Evolutionary conservation across 768 basidiomycete species (phyloP).

Genomic region (Phlegmacium glaucopus): DNA sequence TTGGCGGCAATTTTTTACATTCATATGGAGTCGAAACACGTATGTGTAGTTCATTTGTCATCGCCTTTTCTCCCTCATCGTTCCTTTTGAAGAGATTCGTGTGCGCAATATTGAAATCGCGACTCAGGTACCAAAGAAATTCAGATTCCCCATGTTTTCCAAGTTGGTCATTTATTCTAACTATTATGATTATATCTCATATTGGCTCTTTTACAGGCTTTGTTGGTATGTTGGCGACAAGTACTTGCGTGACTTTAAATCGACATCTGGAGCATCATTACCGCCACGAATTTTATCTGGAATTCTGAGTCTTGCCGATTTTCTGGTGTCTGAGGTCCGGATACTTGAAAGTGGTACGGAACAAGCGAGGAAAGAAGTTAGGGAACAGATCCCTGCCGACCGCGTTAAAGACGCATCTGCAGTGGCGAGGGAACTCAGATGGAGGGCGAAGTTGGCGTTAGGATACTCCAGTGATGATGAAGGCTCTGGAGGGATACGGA

Average conservation of each 20-base stretch:
- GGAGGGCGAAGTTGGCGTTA: slow-evolving; percentile 66
- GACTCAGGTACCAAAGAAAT: slow-evolving; percentile 91
- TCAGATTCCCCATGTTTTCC: slow-evolving; percentile 80
- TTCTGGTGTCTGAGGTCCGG: slow-evolving; percentile 75
- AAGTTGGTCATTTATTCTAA: slow-evolving; percentile 39
- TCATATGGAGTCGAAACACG: slow-evolving; percentile 86
- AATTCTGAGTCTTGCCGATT: slow-evolving; percentile 66
- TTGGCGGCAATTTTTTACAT: slow-evolving; percentile 97
- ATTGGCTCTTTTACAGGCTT: slow-evolving; percentile 44
- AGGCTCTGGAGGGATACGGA: slow-evolving; percentile 22
- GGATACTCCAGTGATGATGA: slow-evolving; percentile 73
- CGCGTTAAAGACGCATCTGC: slow-evolving; percentile 80
- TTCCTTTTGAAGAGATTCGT: slow-evolving; percentile 62
- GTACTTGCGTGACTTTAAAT: slow-evolving; percentile 69
- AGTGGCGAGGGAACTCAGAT: slow-evolving; percentile 79
- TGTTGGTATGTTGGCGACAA: slow-evolving; percentile 91
- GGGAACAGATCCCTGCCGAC: slow-evolving; percentile 79
- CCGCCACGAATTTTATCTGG: slow-evolving; percentile 64
- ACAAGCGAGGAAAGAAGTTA: slow-evolving; percentile 68
- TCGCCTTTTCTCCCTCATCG: neutral
- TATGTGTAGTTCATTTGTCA: slow-evolving; percentile 33
- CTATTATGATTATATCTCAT: neutral
- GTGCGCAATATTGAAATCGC: slow-evolving; percentile 89
- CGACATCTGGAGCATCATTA: slow-evolving; percentile 31
- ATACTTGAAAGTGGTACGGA: slow-evolving; percentile 71